Evolutionary conservation across 2,329 filamentous ascomycete species (phyloP).

Genomic region (Kalmusia sp.): DNA sequence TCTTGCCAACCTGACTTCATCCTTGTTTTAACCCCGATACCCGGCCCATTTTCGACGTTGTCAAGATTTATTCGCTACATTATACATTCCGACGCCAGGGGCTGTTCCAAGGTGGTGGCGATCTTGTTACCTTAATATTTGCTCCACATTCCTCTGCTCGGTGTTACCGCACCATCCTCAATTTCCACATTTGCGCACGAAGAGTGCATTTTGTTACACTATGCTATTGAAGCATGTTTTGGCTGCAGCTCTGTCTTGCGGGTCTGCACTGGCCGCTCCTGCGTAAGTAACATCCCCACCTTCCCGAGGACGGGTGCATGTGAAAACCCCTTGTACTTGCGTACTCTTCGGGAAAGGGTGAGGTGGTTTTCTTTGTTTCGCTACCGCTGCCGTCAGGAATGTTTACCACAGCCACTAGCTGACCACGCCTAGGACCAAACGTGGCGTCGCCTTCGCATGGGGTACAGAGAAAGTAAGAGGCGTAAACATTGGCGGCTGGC

Average conservation of each 20-base stretch:
- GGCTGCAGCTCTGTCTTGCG: conserved; percentile 29
- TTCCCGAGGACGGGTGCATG: not conserved
- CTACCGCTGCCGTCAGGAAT: too few species aligned
- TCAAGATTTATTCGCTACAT: too few species aligned
- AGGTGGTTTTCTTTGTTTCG: too few species aligned
- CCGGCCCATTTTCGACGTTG: too few species aligned
- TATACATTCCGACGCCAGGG: too few species aligned
- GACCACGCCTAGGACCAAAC: conserved; percentile 33
- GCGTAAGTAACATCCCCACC: conserved; percentile 32
- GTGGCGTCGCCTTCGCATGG: conserved; percentile 55
- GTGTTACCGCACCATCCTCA: not conserved
- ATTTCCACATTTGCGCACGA: not conserved
- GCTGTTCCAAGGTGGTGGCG: not conserved
- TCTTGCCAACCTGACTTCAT: not conserved
- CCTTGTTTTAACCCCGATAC: not conserved
- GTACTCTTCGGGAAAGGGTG: not conserved
- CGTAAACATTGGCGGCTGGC: conserved; percentile 60
- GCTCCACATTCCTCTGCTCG: not conserved
- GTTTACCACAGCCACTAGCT: too few species aligned
- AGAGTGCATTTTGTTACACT: conserved; percentile 6
- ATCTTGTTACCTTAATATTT: not conserved
- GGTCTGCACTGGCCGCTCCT: conserved; percentile 34
- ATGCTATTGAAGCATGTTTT: conserved; percentile 36
- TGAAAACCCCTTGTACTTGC: not conserved
- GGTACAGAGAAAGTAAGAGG: conserved; percentile 58